Conservation (phyloP, 228 moss, liverwort and hornwort genomes). For the Sphagnum fallax region DNA sequence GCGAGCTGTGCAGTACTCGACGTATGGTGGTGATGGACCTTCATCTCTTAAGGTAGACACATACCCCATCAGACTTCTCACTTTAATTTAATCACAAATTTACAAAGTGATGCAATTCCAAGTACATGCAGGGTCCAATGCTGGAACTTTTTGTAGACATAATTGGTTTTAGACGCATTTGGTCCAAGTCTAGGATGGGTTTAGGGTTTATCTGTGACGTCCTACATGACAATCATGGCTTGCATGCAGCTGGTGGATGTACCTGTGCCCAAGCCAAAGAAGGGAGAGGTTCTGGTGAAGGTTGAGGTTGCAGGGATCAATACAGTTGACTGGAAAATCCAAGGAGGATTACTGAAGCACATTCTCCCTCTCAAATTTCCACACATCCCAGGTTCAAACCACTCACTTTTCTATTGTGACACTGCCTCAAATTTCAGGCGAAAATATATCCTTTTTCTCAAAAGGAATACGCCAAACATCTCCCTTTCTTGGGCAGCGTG, state of each 20-base stretch:
- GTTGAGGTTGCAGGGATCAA: slow-evolving; percentile 47
- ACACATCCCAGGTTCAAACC: slow-evolving; percentile 31
- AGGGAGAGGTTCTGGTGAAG: slow-evolving; percentile 47
- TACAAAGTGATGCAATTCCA: neutral
- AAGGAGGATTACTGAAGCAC: slow-evolving; percentile 39
- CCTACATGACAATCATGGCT: too few relatives aligned
- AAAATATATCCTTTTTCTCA: too few relatives aligned
- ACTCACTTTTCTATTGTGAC: too few relatives aligned
- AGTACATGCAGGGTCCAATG: neutral
- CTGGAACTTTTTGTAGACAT: neutral
- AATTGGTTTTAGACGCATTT: neutral
- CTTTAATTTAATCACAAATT: neutral
- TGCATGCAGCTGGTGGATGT: slow-evolving; percentile 28
- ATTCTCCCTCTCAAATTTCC: slow-evolving; percentile 47
- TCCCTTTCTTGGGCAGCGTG: too few relatives aligned
- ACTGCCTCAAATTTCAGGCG: too few relatives aligned
- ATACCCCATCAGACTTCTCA: neutral
- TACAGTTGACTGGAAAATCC: slow-evolving; percentile 42
- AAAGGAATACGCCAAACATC: too few relatives aligned
- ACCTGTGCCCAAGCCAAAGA: slow-evolving; percentile 33
- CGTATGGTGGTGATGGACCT: slow-evolving; percentile 36
- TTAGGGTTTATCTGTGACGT: neutral
- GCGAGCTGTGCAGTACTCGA: slow-evolving; percentile 36
- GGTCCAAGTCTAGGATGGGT: neutral
- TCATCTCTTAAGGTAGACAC: slow-evolving; percentile 32